Conservation (phyloP, 768 basidiomycete genomes). For the Lactarius indigo region DNA sequence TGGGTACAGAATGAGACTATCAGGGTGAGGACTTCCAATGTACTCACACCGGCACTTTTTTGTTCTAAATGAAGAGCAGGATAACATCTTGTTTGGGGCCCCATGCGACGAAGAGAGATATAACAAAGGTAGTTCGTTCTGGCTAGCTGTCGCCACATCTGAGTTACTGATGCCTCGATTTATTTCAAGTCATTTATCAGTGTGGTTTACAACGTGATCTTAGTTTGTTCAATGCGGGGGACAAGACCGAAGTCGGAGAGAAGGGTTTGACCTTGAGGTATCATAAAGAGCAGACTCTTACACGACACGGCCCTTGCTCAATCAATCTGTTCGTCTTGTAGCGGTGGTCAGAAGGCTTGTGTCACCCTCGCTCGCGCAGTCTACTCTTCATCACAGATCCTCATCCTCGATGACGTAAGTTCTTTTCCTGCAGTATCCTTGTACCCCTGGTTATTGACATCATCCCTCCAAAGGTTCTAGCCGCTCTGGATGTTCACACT, state of each 20-base stretch:
- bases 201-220: constrained; percentile 38
- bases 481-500: constrained; percentile 30
- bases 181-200: constrained; percentile 25
- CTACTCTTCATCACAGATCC: constrained; percentile 37
- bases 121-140: constrained; percentile 32
- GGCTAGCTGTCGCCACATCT: neutral
- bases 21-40: constrained; percentile 35
- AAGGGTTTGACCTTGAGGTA: constrained; percentile 48
- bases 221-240: constrained; percentile 45
- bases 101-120: constrained; percentile 45
- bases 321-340: constrained; percentile 12
- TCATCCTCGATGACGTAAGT: constrained; percentile 60
- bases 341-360: constrained; percentile 58
- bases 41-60: neutral
- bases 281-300: too few relatives aligned
- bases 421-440: neutral
- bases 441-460: neutral
- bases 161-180: neutral
- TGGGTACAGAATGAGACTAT: constrained; percentile 85
- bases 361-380: constrained; percentile 56
- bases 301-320: neutral
- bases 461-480: constrained; percentile 34
- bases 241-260: constrained; percentile 54
- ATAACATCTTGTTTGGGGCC: constrained; percentile 53
- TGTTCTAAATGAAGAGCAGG: constrained; percentile 27